Evolutionary conservation across 129 eudicot genomes (phyloP).

Genomic region (Rutidosis leptorrhynchoides): DNA sequence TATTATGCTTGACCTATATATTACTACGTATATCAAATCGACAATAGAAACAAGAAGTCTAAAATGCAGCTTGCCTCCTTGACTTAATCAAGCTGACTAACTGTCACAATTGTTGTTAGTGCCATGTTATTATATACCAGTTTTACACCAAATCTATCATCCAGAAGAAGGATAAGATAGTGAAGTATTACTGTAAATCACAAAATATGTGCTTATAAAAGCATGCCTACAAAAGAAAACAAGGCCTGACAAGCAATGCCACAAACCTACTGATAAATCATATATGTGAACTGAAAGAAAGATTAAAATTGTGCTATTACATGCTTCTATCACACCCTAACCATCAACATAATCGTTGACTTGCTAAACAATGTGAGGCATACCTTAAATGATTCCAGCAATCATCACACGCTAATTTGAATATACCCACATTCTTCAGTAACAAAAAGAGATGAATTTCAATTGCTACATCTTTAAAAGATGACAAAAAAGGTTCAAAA

Average conservation of each 20-base stretch:
- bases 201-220: background rate
- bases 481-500: no score
- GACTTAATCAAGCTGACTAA: slow-evolving; percentile 1
- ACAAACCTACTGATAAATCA: background rate
- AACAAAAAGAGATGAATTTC: slow-evolving; percentile 1
- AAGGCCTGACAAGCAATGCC: background rate
- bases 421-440: slow-evolving; percentile 1
- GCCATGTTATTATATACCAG: background rate
- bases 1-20: background rate
- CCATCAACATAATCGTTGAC: background rate
- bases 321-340: slow-evolving; percentile 2
- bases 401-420: slow-evolving; percentile 5
- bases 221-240: background rate
- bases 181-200: background rate
- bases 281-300: background rate
- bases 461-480: background rate
- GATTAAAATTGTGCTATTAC: background rate
- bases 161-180: slow-evolving; percentile 7
- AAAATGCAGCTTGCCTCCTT: slow-evolving; percentile 1
- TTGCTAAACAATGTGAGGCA: background rate
- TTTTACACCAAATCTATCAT: slow-evolving; percentile 11
- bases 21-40: background rate
- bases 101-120: slow-evolving; percentile 6
- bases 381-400: slow-evolving; percentile 8
- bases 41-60: background rate